These are phyloP conservation scores for Populus ilicifolia DNA, from an alignment of 345 rosid species.

Conservation along the genomic window DNA sequence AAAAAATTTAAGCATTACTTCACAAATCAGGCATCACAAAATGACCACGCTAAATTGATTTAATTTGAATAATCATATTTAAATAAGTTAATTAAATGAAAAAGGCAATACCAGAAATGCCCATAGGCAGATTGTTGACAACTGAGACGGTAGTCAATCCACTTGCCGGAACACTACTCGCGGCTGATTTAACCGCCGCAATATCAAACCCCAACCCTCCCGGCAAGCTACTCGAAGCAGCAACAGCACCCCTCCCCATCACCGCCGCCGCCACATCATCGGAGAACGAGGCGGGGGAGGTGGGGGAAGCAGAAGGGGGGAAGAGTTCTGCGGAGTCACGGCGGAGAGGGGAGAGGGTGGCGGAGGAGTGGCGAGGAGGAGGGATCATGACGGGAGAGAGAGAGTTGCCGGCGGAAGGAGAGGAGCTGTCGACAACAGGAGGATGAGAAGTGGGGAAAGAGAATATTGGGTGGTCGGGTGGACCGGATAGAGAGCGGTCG, in stretches of 20 bases:
- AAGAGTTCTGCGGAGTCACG: slow-evolving; percentile 5
- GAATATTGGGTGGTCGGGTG: slow-evolving; percentile 37
- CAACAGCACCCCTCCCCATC: slow-evolving; percentile 29
- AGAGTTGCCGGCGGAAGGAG: slow-evolving; percentile 47
- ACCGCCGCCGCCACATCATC: slow-evolving; percentile 37
- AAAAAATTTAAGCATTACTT: not conserved
- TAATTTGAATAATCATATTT: not conserved
- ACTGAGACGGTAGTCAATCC: slow-evolving; percentile 68
- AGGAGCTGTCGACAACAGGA: slow-evolving; percentile 39
- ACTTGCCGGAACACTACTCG: slow-evolving; percentile 67
- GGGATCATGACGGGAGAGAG: slow-evolving; percentile 87
- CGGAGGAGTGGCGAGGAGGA: slow-evolving; percentile 72
- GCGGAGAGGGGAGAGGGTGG: slow-evolving; percentile 33
- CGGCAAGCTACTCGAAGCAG: slow-evolving; percentile 21
- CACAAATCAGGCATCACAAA: not conserved
- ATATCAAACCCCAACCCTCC: slow-evolving; percentile 37
- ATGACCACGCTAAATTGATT: not conserved
- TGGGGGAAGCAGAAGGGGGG: slow-evolving; percentile 32
- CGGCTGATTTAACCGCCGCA: slow-evolving; percentile 34
- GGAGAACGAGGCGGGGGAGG: slow-evolving; percentile 26
- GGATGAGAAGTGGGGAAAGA: slow-evolving; percentile 28
- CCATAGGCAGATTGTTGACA: slow-evolving; percentile 53
- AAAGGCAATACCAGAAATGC: slow-evolving; percentile 41
- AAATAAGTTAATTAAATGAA: not conserved
- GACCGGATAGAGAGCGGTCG: slow-evolving; percentile 36